Percentiles rank a stretch among this genome's conserved stretches.
These are phyloP conservation scores for Blastobotrys elegans DNA, from an alignment of 1,139 yeast genomes.

Conservation along the genomic window DNA sequence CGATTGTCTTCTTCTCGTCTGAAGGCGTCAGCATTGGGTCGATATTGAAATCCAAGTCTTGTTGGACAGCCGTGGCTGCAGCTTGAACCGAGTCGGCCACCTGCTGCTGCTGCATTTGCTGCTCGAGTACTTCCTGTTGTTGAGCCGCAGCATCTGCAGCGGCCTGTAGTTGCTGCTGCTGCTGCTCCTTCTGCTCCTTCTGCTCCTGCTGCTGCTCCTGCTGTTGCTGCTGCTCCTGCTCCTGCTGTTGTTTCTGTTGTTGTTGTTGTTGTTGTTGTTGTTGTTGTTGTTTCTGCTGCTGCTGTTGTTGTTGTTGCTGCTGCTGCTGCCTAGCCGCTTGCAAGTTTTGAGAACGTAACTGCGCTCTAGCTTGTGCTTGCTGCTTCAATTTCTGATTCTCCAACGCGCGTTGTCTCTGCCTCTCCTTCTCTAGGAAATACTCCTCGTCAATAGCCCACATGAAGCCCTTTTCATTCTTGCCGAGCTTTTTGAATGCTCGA, in stretches of 20 bases:
- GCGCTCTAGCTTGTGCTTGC: constrained; percentile 12
- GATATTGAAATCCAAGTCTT: neutral
- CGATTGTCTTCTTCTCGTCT: constrained; percentile 40
- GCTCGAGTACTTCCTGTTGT: too few relatives aligned
- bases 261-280: neutral
- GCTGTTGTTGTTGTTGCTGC: neutral
- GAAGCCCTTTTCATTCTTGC: constrained; percentile 86
- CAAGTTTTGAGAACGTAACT: constrained; percentile 4
- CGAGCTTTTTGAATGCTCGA: constrained; percentile 72
- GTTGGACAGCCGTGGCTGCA: neutral
- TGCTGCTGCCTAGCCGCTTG: neutral
- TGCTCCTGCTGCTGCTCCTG: neutral
- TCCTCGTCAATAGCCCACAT: constrained; percentile 87
- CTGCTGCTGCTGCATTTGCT: neutral
- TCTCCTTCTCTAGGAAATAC: constrained; percentile 75
- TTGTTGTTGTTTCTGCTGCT: neutral
- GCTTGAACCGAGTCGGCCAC: neutral
- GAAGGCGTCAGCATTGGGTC: constrained; percentile 6
- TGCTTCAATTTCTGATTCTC: constrained; percentile 20
- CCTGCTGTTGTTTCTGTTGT: neutral
- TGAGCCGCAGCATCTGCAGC: neutral
- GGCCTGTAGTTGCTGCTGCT: neutral
- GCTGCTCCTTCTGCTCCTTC: neutral
- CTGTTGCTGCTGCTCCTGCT: neutral
- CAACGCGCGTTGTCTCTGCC: constrained; percentile 52